phyloP scores from a whole-genome alignment of 371 early-diverging fungal genomes.

The Nematocida minor region DNA sequence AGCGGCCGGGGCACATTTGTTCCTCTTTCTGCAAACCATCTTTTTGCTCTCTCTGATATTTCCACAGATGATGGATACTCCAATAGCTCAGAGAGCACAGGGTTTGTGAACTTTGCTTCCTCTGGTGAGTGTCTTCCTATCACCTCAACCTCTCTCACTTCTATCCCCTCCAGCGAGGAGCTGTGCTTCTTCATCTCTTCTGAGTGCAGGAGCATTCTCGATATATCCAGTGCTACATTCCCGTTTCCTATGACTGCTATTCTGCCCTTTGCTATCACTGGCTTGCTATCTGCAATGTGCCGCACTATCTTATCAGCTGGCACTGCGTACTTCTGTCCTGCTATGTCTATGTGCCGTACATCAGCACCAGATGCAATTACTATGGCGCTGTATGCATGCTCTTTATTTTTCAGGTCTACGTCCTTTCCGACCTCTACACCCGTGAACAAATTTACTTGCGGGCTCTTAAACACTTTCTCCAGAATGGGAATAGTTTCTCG shows the following conservation, averaged over 20 bases:
- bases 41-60: not conserved
- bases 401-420: constrained; percentile 68
- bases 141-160: not conserved
- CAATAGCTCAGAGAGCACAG: constrained; percentile 37
- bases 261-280: not conserved
- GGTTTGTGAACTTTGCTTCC: constrained; percentile 1
- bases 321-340: constrained; percentile 66
- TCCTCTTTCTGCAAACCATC: not conserved
- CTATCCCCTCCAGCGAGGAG: not conserved
- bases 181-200: not conserved
- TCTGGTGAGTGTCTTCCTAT: constrained; percentile 35
- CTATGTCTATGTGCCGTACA: constrained; percentile 71
- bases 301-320: not conserved
- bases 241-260: constrained; percentile 77
- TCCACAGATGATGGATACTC: not conserved
- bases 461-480: constrained; percentile 68
- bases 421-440: constrained; percentile 57
- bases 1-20: not conserved
- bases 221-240: constrained; percentile 85
- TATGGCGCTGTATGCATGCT: constrained; percentile 71
- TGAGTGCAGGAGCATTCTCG: constrained; percentile 75
- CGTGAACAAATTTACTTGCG: constrained; percentile 73
- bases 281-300: not conserved
- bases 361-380: constrained; percentile 78
- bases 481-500: constrained; percentile 67